Base-by-base conservation (phyloP, 129 eudicot species). In the Lactuca sativa region DNA sequence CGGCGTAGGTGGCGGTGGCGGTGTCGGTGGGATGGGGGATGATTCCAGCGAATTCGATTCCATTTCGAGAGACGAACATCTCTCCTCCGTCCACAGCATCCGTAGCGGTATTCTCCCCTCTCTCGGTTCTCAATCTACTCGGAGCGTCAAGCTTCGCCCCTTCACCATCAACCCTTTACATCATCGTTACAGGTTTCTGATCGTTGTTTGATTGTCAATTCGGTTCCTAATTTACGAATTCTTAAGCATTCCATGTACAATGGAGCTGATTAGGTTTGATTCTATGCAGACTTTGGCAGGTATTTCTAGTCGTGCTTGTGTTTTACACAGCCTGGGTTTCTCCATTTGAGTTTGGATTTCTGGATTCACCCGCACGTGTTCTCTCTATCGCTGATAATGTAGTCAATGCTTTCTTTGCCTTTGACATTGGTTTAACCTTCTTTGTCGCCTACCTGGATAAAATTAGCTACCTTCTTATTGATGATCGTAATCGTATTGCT, bases 291-390 rank as follows among this genome's bases (percentile, higher is more conserved):
- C 16, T 37, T 8, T 84, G 89, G 89, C 78, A 84, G 75, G 78
- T 59, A 12, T 84, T 64, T 84, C 78, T 84, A 7, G 86, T 84
- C 0, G 5, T 69, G 33, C 70, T 84, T 56, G 89, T 84, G 64
- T 69, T 84, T 47, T 84, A 84, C 77, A 73, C 82, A 9, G 83
- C 89, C 37, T 84, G 89, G 89, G 85, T 74, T 17, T 84, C 81
- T 13, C 89, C 86, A 25, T 84, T 77, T 47, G 89, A 84, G 73
- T 84, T 84, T 14, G 89, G 83, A 43, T 82, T 82, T 66, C 78
- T 84, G 0, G 74, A 81, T 17, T 36, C 64, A 10, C 81, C 86
- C 0, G 63, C 38, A 2, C 71, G 63, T n/a, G 66, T 62, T 14
- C 81, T 84, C 13, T 66, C 85, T 0, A 62, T 84, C 14, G 31